A percentile compares a stretch with the other conserved stretches of the same genome.
These are phyloP conservation scores for Vitis hybrid DNA, from an alignment of 177 flowering plant species.

Conservation along the genomic window DNA sequence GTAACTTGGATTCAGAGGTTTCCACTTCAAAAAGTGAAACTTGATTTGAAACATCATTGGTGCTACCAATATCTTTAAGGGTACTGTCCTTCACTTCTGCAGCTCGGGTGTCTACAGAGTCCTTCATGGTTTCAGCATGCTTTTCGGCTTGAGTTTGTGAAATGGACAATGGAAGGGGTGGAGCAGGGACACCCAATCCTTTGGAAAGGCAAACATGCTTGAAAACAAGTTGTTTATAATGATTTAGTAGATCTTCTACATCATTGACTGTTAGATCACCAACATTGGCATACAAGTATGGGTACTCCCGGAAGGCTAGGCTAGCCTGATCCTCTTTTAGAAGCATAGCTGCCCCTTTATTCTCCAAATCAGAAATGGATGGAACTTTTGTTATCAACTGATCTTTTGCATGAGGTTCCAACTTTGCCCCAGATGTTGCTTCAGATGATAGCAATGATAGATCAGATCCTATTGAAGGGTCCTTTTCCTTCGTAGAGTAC, in stretches of 20 bases:
- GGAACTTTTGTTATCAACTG: constrained; percentile 31
- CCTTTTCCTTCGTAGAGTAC: constrained; percentile 25
- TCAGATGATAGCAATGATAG: constrained; percentile 22
- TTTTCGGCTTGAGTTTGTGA: constrained; percentile 22
- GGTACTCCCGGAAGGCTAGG: constrained; percentile 45
- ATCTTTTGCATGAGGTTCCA: constrained; percentile 23
- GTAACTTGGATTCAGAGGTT: constrained; percentile 19
- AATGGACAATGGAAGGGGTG: constrained; percentile 20
- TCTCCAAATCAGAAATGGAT: constrained; percentile 77
- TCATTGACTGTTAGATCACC: constrained; percentile 62
- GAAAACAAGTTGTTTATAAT: constrained; percentile 62
- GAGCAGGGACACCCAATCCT: constrained; percentile 45
- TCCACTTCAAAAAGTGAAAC: constrained; percentile 18
- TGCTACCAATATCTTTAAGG: constrained; percentile 10
- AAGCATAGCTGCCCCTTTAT: constrained; percentile 68
- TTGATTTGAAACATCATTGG: constrained; percentile 14
- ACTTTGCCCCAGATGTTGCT: constrained; percentile 24
- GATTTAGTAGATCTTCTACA: constrained; percentile 60
- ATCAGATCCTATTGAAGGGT: constrained; percentile 13
- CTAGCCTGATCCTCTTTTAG: constrained; percentile 57
- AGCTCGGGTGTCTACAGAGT: constrained; percentile 18
- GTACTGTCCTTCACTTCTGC: constrained; percentile 8
- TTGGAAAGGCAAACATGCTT: constrained; percentile 70
- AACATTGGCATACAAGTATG: constrained; percentile 53
- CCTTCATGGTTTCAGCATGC: constrained; percentile 10